These are phyloP conservation scores for Trypanosoma boissoni DNA, from an alignment of 208 protist species.

Conservation along the genomic window DNA sequence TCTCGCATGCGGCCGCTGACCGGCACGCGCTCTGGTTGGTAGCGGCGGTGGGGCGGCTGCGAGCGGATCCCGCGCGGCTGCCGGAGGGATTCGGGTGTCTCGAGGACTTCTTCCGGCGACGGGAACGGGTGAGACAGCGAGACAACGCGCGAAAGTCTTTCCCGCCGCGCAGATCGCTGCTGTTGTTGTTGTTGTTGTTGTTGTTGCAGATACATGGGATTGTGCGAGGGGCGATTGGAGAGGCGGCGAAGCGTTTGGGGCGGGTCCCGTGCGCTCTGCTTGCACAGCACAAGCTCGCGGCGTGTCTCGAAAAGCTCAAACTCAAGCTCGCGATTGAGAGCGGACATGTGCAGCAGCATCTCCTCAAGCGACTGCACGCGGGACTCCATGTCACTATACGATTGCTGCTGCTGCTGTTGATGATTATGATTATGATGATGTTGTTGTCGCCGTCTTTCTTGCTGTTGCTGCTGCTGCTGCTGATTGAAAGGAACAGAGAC, in stretches of 20 bases:
- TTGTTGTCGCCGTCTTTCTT: not conserved
- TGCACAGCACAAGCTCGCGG: conserved; percentile 13
- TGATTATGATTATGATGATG: not conserved
- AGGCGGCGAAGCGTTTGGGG: not conserved
- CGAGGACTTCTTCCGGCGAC: too few species aligned
- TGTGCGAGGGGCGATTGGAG: not conserved
- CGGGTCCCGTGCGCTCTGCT: conserved; percentile 4
- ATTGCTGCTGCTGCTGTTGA: too few species aligned
- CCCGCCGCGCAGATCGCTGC: too few species aligned
- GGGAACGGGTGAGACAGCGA: too few species aligned
- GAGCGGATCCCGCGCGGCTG: too few species aligned
- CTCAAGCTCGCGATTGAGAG: conserved; percentile 24
- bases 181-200: conserved; percentile 6
- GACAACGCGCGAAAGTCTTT: too few species aligned
- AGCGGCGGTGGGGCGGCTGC: too few species aligned
- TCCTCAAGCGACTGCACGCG: conserved; percentile 16
- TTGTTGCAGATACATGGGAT: not conserved
- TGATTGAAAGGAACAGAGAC: too few species aligned
- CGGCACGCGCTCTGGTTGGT: too few species aligned
- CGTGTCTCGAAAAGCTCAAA: conserved; percentile 21
- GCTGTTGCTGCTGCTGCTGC: not conserved
- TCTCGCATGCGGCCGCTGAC: too few species aligned
- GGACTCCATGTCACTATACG: not conserved
- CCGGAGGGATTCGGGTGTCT: too few species aligned
- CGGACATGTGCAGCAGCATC: conserved; percentile 21